Evolutionary conservation across 768 basidiomycete genomes (phyloP).

Genomic region (Amanita rubescens): DNA sequence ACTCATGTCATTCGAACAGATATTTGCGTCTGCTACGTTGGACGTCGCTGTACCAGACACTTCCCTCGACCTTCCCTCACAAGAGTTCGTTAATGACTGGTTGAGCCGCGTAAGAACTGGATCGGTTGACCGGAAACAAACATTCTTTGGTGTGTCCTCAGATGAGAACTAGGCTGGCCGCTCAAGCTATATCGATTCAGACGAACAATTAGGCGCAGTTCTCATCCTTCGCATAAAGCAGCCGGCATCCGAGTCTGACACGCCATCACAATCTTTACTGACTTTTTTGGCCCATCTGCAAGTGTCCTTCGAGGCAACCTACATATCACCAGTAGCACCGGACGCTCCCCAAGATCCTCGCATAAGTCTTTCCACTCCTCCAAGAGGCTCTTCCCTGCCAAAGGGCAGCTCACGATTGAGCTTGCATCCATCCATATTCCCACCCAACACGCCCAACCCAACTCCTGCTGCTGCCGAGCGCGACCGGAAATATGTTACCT

Average conservation of each 20-base stretch:
- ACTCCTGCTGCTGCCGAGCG: constrained; percentile 64
- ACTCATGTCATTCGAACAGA: constrained; percentile 48
- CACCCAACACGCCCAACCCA: constrained; percentile 80
- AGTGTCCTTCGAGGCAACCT: constrained; percentile 75
- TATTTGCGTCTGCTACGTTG: constrained; percentile 53
- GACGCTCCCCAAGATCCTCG: constrained; percentile 25
- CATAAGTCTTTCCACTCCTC: constrained; percentile 38
- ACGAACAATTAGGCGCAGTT: constrained; percentile 48
- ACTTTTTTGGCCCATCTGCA: constrained; percentile 64
- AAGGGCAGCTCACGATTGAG: constrained; percentile 29
- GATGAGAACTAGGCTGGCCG: constrained; percentile 7
- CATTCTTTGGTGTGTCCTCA: constrained; percentile 62
- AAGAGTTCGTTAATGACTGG: constrained; percentile 45
- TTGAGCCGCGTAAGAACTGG: constrained; percentile 35
- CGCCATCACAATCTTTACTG: constrained; percentile 41
- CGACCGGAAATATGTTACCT: constrained; percentile 69
- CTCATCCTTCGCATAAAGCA: constrained; percentile 54
- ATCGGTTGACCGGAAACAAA: constrained; percentile 48
- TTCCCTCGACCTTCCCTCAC: constrained; percentile 52
- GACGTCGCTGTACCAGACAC: constrained; percentile 61
- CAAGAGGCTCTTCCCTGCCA: constrained; percentile 43
- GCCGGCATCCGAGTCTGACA: constrained; percentile 31
- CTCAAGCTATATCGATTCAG: constrained; percentile 27
- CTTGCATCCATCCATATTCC: constrained; percentile 58
- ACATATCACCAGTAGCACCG: constrained; percentile 54